Evolutionary conservation across 1,139 yeast genomes (phyloP).

Genomic region (Kodamaea suecica): DNA sequence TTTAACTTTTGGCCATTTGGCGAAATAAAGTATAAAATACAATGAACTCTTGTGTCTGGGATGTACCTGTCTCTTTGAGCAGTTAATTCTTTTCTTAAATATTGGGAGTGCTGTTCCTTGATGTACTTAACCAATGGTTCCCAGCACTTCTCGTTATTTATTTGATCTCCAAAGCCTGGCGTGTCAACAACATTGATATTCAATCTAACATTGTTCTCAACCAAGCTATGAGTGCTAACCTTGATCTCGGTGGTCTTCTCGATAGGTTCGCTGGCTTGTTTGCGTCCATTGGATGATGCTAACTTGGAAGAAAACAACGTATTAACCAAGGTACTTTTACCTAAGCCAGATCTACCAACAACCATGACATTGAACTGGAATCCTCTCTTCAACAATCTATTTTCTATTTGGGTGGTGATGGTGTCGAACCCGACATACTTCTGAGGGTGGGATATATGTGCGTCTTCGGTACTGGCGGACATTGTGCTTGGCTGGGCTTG

Average conservation of each 20-base stretch:
- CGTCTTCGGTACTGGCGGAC: slow-evolving; percentile 17
- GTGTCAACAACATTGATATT: slow-evolving; percentile 89
- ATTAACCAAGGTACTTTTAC: slow-evolving; percentile 88
- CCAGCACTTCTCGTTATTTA: slow-evolving; percentile 95
- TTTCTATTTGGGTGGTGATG: slow-evolving; percentile 92
- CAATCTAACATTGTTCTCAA: slow-evolving; percentile 85
- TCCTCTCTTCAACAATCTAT: slow-evolving; percentile 85
- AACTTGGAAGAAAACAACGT: slow-evolving; percentile 84
- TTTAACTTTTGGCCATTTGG: slow-evolving; percentile 83
- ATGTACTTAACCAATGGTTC: slow-evolving; percentile 94
- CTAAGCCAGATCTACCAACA: slow-evolving; percentile 93
- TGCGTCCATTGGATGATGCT: slow-evolving; percentile 71
- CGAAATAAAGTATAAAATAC: slow-evolving; percentile 84
- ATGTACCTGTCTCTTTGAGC: slow-evolving; percentile 88
- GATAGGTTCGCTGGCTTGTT: slow-evolving; percentile 62
- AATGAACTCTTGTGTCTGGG: slow-evolving; percentile 91
- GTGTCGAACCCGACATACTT: slow-evolving; percentile 93
- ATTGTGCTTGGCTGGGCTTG: slow-evolving; percentile 6
- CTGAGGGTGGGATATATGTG: slow-evolving; percentile 30
- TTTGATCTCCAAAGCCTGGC: slow-evolving; percentile 97
- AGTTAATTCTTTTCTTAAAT: slow-evolving; percentile 90
- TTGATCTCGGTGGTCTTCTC: slow-evolving; percentile 88
- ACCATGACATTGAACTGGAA: slow-evolving; percentile 93
- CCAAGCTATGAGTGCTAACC: slow-evolving; percentile 61
- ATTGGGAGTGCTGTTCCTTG: slow-evolving; percentile 93